phyloP scores from a whole-genome alignment of 176 grass and related monocot genomes.

The Paspalum vaginatum region DNA sequence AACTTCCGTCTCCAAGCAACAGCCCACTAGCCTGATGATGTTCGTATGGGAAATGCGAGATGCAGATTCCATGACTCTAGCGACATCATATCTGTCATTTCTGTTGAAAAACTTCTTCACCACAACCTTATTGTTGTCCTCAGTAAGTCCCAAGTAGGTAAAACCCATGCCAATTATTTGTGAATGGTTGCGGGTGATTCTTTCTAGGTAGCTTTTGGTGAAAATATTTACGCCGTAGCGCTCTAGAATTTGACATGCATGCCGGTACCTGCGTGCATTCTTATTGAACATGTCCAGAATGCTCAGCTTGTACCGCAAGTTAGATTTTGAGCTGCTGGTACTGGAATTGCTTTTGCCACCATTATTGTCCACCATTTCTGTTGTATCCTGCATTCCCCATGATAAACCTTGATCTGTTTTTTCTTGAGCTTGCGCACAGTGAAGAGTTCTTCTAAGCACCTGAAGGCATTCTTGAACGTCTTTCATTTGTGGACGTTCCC shows the following conservation, averaged over 20 bases:
- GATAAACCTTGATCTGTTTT: neutral
- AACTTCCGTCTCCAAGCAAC: neutral
- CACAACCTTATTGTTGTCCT: neutral
- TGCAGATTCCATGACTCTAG: fast-evolving
- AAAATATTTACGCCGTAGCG: neutral
- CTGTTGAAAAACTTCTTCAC: neutral
- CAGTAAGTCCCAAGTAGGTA: too few relatives aligned
- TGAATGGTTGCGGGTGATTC: too few relatives aligned
- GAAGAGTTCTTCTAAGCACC: neutral
- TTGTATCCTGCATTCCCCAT: neutral
- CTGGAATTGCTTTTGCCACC: neutral
- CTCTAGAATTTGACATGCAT: neutral
- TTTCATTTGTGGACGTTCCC: slow-evolving; percentile 2
- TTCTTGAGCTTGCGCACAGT: neutral
- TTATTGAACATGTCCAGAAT: neutral
- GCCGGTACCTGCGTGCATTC: neutral
- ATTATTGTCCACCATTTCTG: neutral
- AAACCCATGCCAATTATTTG: too few relatives aligned
- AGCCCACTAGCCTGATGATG: neutral
- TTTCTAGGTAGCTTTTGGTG: neutral
- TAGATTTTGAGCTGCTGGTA: neutral
- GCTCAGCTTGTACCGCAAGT: neutral
- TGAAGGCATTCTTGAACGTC: neutral
- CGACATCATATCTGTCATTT: neutral
- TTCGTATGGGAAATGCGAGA: neutral